A percentile compares a stretch with the other conserved stretches of the same genome.
Conservation (phyloP, 2,329 filamentous ascomycete species). For the Diaporthe velutina region DNA sequence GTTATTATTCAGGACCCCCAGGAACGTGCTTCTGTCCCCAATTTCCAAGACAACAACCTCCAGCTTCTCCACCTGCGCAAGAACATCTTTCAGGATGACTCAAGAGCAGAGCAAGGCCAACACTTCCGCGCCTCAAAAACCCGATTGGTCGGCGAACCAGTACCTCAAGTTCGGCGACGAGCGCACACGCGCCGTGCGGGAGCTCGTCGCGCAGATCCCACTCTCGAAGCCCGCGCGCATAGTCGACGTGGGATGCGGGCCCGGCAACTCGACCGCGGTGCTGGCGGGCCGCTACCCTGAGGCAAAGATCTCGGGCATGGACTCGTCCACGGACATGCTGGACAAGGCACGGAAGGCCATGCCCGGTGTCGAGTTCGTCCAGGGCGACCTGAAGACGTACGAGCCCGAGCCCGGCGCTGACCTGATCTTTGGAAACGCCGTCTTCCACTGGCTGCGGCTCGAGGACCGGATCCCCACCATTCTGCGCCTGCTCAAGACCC, state of each 20-base stretch:
- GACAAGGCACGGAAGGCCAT: conserved; percentile 56
- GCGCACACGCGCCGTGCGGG: conserved; percentile 64
- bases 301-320: conserved; percentile 63
- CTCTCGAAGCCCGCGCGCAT: conserved; percentile 57
- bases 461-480: conserved; percentile 59
- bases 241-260: conserved; percentile 72
- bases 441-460: conserved; percentile 68
- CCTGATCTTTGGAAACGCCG: conserved; percentile 69
- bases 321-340: conserved; percentile 69
- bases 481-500: conserved; percentile 54
- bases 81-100: conserved; percentile 25
- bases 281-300: conserved; percentile 61
- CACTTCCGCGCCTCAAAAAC: background rate
- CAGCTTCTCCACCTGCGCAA: background rate
- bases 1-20: background rate
- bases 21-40: too few relatives aligned
- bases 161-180: conserved; percentile 69
- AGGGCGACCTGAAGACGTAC: conserved; percentile 61
- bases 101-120: conserved; percentile 12
- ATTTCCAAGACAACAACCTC: background rate
- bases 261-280: conserved; percentile 68
- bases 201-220: conserved; percentile 63
- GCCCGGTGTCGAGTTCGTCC: conserved; percentile 58
- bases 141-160: conserved; percentile 67
- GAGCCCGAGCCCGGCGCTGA: conserved; percentile 49